Evolutionary conservation across 2,329 filamentous ascomycete species (phyloP), one percentile per base, ranked within the genome.

Genomic region (Shiraia sp.): DNA sequence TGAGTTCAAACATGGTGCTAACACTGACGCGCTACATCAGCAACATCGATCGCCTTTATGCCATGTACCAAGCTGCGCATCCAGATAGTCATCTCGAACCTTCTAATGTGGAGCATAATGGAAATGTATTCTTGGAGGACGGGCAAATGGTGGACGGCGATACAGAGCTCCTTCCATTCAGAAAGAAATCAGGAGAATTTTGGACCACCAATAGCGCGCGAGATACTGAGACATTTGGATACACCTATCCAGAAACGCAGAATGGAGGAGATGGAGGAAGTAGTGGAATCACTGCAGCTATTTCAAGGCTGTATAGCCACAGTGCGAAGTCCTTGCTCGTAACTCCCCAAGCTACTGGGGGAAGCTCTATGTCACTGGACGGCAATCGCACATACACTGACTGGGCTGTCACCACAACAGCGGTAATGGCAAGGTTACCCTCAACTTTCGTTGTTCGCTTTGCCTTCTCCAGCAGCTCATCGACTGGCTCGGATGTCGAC

Each of bases 51-150:
- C 62, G 67, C 10, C 40, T 65, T 4, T 88, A 90, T 66, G 81
- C 87, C 26, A 77, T 95, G 51, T 93, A 87, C 84, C 87, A 91
- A 70, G 74, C 78, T 1, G 68, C 90, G 5, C 79, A 92, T 47
- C 86, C 87, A 0, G 71, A 80, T n/a, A 77, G 76, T 7, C 90
- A 81, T 70, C 77, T 90, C 9, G 69, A 76, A 16, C 76, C 83
- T 0, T 45, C 46, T 3, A 46, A 36, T 8, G 63, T 72, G 10
- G 43, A 40, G n/a, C 42, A 33, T 2, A 40, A 29, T 7, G 53
- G 55, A 5, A 69, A 59, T n/a, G 59, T 65, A 1, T 62, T 58
- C 15, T 78, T 82, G 40, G 56, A 73, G 6, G 44, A 57, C 24
- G 31, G 44, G 16, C 43, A 47, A 8, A 32, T 17, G 0, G 76